Percentiles rank a stretch among this genome's conserved stretches.
Conservation (phyloP, 805 yeast species). For the Candida piceae region DNA sequence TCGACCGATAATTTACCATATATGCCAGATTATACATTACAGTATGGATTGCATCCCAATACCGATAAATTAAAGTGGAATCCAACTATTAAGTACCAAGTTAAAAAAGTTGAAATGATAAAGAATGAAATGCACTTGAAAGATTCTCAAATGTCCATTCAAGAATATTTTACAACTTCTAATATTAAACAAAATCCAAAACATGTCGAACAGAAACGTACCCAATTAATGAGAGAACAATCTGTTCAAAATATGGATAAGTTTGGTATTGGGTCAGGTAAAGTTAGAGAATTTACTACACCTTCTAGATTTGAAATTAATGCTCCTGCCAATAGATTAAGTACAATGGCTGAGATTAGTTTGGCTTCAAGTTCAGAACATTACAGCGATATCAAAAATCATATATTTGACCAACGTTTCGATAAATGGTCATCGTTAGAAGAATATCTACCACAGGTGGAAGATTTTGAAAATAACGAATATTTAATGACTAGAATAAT, state of each 20-base stretch:
- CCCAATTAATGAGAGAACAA: constrained; percentile 1
- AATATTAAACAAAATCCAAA: no score
- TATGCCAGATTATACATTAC: constrained; percentile 15
- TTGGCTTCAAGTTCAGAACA: constrained; percentile 25
- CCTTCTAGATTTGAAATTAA: constrained; percentile 3
- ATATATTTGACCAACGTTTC: constrained; percentile 13
- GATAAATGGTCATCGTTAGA: constrained; percentile 14
- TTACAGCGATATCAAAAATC: constrained; percentile 14
- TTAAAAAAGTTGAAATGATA: constrained; percentile 11
- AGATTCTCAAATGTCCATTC: constrained; percentile 12
- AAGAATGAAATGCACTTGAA: constrained; percentile 10
- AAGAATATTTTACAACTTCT: no score
- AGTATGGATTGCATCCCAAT: constrained; percentile 13
- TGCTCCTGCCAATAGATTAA: constrained; percentile 12
- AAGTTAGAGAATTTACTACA: constrained; percentile 10
- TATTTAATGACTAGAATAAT: constrained; percentile 23
- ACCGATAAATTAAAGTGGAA: constrained; percentile 13
- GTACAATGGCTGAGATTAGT: constrained; percentile 23
- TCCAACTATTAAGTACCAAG: constrained; percentile 19
- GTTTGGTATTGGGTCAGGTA: constrained; percentile 7
- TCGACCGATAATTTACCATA: constrained; percentile 10
- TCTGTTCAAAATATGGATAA: constrained; percentile 9
- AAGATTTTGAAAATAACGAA: constrained; percentile 21
- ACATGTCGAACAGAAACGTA: no score
- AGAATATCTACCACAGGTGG: constrained; percentile 6